These are phyloP conservation scores for Claviceps monticola DNA, from an alignment of 2,329 filamentous ascomycete species.

Conservation along the genomic window DNA sequence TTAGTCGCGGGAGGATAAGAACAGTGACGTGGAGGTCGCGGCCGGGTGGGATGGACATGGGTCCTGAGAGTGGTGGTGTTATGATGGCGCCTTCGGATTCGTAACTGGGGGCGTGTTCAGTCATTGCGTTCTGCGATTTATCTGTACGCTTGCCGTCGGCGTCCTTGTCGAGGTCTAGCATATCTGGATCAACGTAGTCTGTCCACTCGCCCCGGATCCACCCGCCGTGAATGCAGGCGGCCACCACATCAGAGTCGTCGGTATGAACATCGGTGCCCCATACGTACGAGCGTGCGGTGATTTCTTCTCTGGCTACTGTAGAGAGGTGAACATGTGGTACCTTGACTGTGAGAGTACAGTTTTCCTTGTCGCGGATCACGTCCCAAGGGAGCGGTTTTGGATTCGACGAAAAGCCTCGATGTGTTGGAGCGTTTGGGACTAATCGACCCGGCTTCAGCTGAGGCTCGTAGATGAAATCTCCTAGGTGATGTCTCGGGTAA, in stretches of 20 bases:
- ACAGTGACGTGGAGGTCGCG: constrained; percentile 81
- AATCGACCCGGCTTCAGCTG: constrained; percentile 41
- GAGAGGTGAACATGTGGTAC: constrained; percentile 69
- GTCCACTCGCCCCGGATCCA: constrained; percentile 86
- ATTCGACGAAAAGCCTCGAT: constrained; percentile 34
- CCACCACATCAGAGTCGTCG: constrained; percentile 87
- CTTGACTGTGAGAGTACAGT: constrained; percentile 81
- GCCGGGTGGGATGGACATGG: constrained; percentile 48
- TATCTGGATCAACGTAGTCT: constrained; percentile 56
- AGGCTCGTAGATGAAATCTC: constrained; percentile 69
- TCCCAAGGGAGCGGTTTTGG: constrained; percentile 67
- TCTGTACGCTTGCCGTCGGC: constrained; percentile 17
- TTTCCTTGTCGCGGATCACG: constrained; percentile 58
- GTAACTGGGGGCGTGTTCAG: constrained; percentile 17
- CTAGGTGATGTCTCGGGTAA: constrained; percentile 65
- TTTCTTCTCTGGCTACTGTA: constrained; percentile 59
- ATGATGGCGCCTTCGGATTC: constrained; percentile 31
- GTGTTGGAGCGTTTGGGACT: constrained; percentile 24
- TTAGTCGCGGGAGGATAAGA: constrained; percentile 64
- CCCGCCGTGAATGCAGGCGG: constrained; percentile 82
- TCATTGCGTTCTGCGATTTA: constrained; percentile 13
- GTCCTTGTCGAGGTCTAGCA: constrained; percentile 44
- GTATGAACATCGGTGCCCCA: constrained; percentile 95
- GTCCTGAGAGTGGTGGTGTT: constrained; percentile 43
- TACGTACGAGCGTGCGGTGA: constrained; percentile 64